phyloP scores from a whole-genome alignment of 2,329 filamentous ascomycete genomes.

The Hymenoscyphus scutula region DNA sequence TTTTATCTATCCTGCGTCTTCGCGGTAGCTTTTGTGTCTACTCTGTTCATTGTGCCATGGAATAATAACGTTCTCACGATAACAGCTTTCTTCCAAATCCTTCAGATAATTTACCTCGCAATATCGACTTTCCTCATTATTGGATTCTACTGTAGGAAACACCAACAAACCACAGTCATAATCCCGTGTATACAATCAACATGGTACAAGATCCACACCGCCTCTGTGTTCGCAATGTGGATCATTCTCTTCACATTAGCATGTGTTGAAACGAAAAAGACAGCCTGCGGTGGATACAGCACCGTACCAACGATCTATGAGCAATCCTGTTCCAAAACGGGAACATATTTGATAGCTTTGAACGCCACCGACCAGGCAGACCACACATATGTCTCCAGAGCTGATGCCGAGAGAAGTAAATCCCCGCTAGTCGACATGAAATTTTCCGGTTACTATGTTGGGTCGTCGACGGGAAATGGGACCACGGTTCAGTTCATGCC shows the following conservation, averaged over 20 bases:
- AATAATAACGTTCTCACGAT: too few species aligned
- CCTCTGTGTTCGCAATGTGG: background rate
- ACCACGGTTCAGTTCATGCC: too few species aligned
- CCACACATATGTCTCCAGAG: background rate
- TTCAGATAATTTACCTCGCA: too few species aligned
- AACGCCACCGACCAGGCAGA: background rate
- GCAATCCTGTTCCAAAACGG: background rate
- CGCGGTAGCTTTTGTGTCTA: too few species aligned
- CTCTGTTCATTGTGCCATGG: too few species aligned
- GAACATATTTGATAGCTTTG: background rate
- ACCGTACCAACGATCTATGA: background rate
- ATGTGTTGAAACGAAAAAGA: background rate
- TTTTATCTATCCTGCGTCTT: background rate
- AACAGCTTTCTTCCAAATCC: too few species aligned
- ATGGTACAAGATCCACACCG: constrained; percentile 12
- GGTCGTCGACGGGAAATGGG: background rate
- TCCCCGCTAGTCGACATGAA: background rate
- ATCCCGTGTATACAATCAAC: constrained; percentile 11
- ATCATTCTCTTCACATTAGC: background rate
- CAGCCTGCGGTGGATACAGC: background rate
- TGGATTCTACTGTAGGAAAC: background rate
- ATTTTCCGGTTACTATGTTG: background rate
- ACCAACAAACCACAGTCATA: background rate
- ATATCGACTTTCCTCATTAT: background rate
- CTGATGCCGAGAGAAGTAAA: background rate